A percentile compares a stretch with the other conserved stretches of the same genome.
Evolutionary conservation across 768 basidiomycete species (phyloP).

Genomic region (Austroboletus eburneus): DNA sequence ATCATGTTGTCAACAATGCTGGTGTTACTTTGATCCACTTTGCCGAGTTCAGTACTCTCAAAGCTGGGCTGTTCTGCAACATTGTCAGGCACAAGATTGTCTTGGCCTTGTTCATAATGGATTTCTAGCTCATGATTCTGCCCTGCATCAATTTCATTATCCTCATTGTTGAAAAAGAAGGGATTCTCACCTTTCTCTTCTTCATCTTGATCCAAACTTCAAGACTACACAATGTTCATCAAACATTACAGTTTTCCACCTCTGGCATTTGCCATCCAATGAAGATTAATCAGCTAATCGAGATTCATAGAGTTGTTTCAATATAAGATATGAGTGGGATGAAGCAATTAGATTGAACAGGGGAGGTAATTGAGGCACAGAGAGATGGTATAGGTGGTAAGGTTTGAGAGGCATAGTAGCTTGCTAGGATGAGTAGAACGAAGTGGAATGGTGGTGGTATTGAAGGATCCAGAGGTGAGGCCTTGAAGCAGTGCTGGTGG

Average conservation of each 20-base stretch:
- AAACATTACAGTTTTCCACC: conserved; percentile 76
- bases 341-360: conserved; percentile 27
- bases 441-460: too few relatives aligned
- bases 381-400: conserved; percentile 3
- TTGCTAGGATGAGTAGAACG: too few relatives aligned
- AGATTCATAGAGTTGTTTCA: conserved; percentile 72
- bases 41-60: conserved; percentile 43
- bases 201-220: conserved; percentile 70
- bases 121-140: conserved; percentile 9
- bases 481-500: too few relatives aligned
- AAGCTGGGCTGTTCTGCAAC: conserved; percentile 25
- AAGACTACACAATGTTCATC: conserved; percentile 77
- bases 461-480: too few relatives aligned
- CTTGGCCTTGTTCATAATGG: conserved; percentile 10
- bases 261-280: conserved; percentile 40
- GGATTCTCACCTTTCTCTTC: conserved; percentile 50
- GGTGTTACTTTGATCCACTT: conserved; percentile 53
- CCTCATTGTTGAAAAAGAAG: conserved; percentile 39
- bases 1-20: conserved; percentile 76
- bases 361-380: conserved; percentile 24
- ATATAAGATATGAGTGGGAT: conserved; percentile 64
- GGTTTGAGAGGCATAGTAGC: conserved; percentile 27
- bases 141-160: conserved; percentile 23
- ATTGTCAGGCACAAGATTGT: neutral
- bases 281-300: conserved; percentile 45